Conservation (phyloP, 495 filamentous ascomycete species). For the Podospora anserina region DNA sequence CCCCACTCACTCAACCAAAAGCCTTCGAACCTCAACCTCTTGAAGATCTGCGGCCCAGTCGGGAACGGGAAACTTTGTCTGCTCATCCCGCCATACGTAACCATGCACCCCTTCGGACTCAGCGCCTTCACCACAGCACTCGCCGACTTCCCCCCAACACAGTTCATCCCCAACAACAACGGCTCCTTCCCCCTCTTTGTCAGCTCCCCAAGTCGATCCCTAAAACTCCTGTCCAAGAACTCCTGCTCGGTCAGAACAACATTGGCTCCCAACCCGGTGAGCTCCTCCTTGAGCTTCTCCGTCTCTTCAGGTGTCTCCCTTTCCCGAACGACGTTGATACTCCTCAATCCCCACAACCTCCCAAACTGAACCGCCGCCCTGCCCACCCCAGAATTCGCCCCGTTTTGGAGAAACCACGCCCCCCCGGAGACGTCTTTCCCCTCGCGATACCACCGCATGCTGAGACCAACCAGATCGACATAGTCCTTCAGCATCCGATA, state of each 20-base stretch:
- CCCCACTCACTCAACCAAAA: constrained; percentile 95
- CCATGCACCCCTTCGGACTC: constrained; percentile 63
- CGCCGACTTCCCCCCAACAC: constrained; percentile 86
- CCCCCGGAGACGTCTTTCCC: constrained; percentile 47
- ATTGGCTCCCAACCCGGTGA: constrained; percentile 68
- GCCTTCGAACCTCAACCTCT: constrained; percentile 77
- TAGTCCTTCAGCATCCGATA: constrained; percentile 91
- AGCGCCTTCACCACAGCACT: constrained; percentile 68
- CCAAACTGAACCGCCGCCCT: constrained; percentile 84
- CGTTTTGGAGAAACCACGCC: constrained; percentile 94
- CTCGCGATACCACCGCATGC: constrained; percentile 33
- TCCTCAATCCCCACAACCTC: constrained; percentile 76
- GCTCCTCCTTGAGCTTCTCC: constrained; percentile 64
- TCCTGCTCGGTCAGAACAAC: constrained; percentile 80
- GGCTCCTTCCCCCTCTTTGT: constrained; percentile 66
- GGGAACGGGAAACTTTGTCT: constrained; percentile 76
- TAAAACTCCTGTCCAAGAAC: constrained; percentile 59
- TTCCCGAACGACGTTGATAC: constrained; percentile 79
- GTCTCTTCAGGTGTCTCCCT: constrained; percentile 60
- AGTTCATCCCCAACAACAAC: constrained; percentile 79
- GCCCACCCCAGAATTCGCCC: constrained; percentile 89
- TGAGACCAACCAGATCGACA: constrained; percentile 44
- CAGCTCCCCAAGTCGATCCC: constrained; percentile 56
- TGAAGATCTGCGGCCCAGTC: constrained; percentile 82
- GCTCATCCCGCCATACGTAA: constrained; percentile 95